These are phyloP conservation scores for Schizopora paradoxa DNA, from an alignment of 1,284 basidiomycete genomes.

Conservation along the genomic window DNA sequence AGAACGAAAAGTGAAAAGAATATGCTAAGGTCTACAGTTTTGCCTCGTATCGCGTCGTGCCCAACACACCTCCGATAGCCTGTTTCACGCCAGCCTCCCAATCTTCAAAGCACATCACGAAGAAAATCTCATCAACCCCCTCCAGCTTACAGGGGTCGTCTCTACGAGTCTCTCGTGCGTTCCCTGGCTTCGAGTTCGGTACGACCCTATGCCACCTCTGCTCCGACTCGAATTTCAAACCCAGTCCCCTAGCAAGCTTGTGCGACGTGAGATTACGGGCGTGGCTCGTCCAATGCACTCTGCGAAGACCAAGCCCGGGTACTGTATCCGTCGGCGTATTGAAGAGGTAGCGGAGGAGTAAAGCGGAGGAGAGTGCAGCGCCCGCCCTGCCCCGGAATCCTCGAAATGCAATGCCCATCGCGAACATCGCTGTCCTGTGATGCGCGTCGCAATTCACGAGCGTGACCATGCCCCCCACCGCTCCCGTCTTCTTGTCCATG, in stretches of 20 bases:
- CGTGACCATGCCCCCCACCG: conserved; percentile 39
- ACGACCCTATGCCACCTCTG: conserved; percentile 50
- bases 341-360: conserved; percentile 54
- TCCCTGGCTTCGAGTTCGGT: conserved; percentile 31
- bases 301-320: conserved; percentile 51
- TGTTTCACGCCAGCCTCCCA: conserved; percentile 52
- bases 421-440: too few species aligned
- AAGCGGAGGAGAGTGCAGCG: conserved; percentile 32
- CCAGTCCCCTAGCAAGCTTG: conserved; percentile 50
- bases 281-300: conserved; percentile 59
- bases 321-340: conserved; percentile 36
- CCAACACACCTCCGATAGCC: too few species aligned
- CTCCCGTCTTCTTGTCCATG: conserved; percentile 33
- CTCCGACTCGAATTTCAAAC: conserved; percentile 53
- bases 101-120: conserved; percentile 58
- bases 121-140: conserved; percentile 43
- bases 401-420: too few species aligned
- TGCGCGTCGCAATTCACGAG: too few species aligned
- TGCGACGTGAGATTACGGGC: conserved; percentile 44
- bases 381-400: conserved; percentile 31
- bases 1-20: too few species aligned
- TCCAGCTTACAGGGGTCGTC: conserved; percentile 33
- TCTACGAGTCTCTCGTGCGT: conserved; percentile 36
- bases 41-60: too few species aligned
- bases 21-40: too few species aligned